These are phyloP conservation scores for Plectranthus barbatus DNA, from an alignment of 257 asterid species.

Conservation along the genomic window DNA sequence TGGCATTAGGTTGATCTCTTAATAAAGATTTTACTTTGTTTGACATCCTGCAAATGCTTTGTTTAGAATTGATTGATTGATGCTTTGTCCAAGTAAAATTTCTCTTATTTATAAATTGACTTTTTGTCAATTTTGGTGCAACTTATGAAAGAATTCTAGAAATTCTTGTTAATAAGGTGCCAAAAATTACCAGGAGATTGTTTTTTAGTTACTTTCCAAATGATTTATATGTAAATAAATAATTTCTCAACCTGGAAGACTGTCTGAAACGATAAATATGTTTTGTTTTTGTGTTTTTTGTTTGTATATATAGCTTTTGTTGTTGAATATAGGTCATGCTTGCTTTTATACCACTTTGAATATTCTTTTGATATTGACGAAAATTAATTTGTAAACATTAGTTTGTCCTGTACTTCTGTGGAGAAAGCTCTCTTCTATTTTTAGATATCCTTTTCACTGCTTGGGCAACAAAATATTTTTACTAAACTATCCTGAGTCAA, in stretches of 20 bases:
- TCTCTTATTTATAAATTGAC: neutral
- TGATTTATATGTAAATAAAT: neutral
- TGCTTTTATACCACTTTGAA: neutral
- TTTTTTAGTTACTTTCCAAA: neutral
- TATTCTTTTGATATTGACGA: neutral
- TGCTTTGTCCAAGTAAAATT: neutral
- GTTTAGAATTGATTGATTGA: neutral
- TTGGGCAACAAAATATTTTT: neutral
- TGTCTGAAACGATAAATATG: neutral
- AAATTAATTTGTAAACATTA: neutral
- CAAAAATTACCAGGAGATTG: neutral
- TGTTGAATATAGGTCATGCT: neutral
- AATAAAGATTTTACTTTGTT: no score
- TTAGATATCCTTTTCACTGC: neutral
- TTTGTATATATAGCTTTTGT: neutral
- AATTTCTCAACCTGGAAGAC: no score
- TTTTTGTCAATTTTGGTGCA: neutral
- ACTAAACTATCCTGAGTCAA: neutral
- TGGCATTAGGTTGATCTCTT: neutral
- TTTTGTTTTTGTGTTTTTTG: neutral
- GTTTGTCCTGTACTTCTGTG: neutral
- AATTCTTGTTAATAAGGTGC: neutral
- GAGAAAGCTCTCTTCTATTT: neutral
- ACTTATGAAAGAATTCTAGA: neutral
- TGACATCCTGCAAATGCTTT: neutral